These are phyloP conservation scores for Asterophora lycoperdoides DNA, from an alignment of 768 basidiomycete genomes.

Conservation along the genomic window DNA sequence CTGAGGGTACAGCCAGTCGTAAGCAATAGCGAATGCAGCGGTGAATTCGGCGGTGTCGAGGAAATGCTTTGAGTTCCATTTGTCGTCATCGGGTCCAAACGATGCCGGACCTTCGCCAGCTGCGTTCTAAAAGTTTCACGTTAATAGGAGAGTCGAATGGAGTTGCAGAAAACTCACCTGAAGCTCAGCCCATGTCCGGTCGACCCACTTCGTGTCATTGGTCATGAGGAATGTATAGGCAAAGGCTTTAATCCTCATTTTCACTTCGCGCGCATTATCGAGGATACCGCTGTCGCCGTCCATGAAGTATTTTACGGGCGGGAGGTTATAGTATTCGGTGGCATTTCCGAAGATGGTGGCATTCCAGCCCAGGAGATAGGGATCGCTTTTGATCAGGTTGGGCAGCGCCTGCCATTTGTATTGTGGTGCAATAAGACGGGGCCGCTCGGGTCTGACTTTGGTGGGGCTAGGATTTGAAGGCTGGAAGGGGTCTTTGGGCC, in stretches of 20 bases:
- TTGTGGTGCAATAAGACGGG: conserved; percentile 84
- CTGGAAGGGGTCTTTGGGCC: conserved; percentile 78
- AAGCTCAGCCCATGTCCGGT: conserved; percentile 80
- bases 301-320: conserved; percentile 64
- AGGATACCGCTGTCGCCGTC: conserved; percentile 91
- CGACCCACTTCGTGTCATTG: conserved; percentile 88
- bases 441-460: conserved; percentile 69
- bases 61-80: conserved; percentile 91
- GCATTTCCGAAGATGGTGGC: conserved; percentile 88
- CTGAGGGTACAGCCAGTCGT: conserved; percentile 82
- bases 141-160: neutral
- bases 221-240: conserved; percentile 88
- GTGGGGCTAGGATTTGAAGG: conserved; percentile 62
- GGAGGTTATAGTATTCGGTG: conserved; percentile 54
- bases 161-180: conserved; percentile 45
- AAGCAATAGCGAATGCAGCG: conserved; percentile 89
- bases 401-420: conserved; percentile 91
- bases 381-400: conserved; percentile 69
- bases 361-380: conserved; percentile 89
- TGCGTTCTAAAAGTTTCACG: conserved; percentile 49
- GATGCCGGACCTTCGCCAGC: conserved; percentile 59
- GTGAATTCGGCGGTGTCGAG: conserved; percentile 87
- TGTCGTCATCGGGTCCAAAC: conserved; percentile 62
- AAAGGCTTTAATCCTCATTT: conserved; percentile 89
- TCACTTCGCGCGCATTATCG: conserved; percentile 85